Evolutionary conservation across 768 basidiomycete genomes (phyloP), one percentile per base, ranked within the genome.

Genomic region (Baorangia bicolor): DNA sequence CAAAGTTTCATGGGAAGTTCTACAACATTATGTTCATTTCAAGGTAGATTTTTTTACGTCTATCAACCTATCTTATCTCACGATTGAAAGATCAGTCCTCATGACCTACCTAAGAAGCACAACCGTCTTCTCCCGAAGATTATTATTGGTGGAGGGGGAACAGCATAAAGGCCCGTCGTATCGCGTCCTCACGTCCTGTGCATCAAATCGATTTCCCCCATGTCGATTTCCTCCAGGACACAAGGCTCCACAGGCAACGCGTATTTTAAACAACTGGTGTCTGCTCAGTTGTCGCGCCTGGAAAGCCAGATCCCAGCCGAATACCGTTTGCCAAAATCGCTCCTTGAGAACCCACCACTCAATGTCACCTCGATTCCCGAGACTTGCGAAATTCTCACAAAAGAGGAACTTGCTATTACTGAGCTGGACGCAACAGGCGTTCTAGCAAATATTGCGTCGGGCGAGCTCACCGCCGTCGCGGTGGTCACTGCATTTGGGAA

Each of bases 401-500:
- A 58, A n/a, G 53, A 68, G 39, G 73, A 76, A 53, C 56, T 76
- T 30, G 64, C 63, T 6, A 68, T 76, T 4, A 75, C 75, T 4
- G 62, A 65, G 13, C 63, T 73, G 3, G 76, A 77, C 38, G 74
- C 76, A 18, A 75, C 73, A 16, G 68, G 60, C 7, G 50, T 78
- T 27, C 46, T 70, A 18, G 43, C 60, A 40, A 56, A 58, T 8
- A 69, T 77, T 40, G 67, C 67, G 8, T 55, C 50, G 5, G 68
- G 71, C 11, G 38, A 69, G 49, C 65, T 72, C 28, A 71, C 74
- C 0, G 73, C 77, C 1, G 76, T 79, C 7, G 70, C 73, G 18
- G 76, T 76, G 23, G 70, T 73, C 6, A 66, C 62, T 14, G 79
- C 81, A 2, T 81, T 77, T 55, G 74, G 65, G 50, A 81, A 80